Percentiles rank a stretch among this genome's conserved stretches.
Conservation (phyloP, 23 red algal genomes). For the Gracilaria caudata region DNA sequence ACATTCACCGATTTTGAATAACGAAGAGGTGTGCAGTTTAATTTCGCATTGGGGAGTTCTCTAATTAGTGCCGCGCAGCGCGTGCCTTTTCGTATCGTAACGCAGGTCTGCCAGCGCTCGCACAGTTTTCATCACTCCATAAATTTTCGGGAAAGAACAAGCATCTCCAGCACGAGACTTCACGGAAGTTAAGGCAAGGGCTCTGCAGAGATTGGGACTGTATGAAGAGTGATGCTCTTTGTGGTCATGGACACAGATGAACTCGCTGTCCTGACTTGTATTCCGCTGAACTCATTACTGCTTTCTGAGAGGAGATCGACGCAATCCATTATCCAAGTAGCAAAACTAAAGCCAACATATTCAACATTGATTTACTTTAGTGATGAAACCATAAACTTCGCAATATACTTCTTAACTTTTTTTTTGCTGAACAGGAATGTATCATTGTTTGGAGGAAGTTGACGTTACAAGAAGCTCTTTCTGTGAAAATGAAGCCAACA, state of each 20-base stretch:
- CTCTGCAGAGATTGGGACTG: not conserved
- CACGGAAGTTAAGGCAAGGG: not conserved
- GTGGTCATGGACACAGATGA: not conserved
- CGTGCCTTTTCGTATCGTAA: not conserved
- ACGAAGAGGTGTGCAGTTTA: not conserved
- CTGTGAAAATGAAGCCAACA: no score
- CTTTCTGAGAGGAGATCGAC: not conserved
- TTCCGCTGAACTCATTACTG: not conserved
- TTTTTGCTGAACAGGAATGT: not conserved
- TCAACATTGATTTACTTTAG: not conserved
- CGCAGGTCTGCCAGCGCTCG: not conserved
- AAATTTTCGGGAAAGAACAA: not conserved
- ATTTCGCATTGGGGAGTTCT: not conserved
- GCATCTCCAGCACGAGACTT: not conserved
- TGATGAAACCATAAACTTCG: not conserved
- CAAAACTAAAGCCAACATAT: not conserved
- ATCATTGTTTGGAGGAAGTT: not conserved
- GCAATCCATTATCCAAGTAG: not conserved
- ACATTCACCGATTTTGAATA: constrained; percentile 80
- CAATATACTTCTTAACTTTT: not conserved
- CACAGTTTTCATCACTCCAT: not conserved
- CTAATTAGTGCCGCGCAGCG: not conserved
- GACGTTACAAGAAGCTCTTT: not conserved
- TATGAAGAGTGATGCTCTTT: not conserved
- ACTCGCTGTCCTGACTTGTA: not conserved